Base-by-base conservation (phyloP, 257 asterid genomes). In the Ligustrum vulgare region DNA sequence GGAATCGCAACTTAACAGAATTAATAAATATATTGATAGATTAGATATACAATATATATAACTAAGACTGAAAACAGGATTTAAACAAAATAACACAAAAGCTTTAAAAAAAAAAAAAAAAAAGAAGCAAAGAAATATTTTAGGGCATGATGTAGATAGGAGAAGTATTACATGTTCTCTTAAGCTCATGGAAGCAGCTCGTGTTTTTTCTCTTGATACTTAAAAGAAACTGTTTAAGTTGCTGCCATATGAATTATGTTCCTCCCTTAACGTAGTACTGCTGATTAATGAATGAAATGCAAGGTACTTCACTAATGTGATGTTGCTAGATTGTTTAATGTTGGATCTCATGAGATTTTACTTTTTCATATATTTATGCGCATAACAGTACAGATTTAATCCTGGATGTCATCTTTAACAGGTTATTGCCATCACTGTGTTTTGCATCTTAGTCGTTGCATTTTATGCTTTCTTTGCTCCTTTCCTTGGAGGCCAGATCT, bases 401-500 rank as follows among this genome's bases (percentile, higher is more conserved):
- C 43, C 51, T 77, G 76, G 63, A 71, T 69, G 63, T 69, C 67
- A 45, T 79, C 70, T 70, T 65, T 73, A 31, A 73, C 86, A 94
- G 98, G 98, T 94, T 80, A 86, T 90, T 84, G 98, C 98, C 58
- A 82, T 94, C 79, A 92, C 98, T 0, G 98, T 94, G 69, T 94
- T 88, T 75, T 94, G 86, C 94, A 80, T 94, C 84, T 77, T 94
- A 71, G 97, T 87, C 79, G 96, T 94, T 70, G 98, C 98, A 34
- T 94, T 89, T 80, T 94, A 90, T 87, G 97, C 97, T 66, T 94
- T 94, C 89, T 92, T 94, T 84, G 96, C 97, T 70, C 98, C 98
- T 58, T 94, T 94, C 83, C 87, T 92, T 31, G 98, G 98, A 73
- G 97, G 96, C 72, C 89, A 79, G 63, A 82, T 92, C 76, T 94